These are phyloP conservation scores for Monosiga brevicollis DNA, from an alignment of 78 protist species.

Conservation along the genomic window DNA sequence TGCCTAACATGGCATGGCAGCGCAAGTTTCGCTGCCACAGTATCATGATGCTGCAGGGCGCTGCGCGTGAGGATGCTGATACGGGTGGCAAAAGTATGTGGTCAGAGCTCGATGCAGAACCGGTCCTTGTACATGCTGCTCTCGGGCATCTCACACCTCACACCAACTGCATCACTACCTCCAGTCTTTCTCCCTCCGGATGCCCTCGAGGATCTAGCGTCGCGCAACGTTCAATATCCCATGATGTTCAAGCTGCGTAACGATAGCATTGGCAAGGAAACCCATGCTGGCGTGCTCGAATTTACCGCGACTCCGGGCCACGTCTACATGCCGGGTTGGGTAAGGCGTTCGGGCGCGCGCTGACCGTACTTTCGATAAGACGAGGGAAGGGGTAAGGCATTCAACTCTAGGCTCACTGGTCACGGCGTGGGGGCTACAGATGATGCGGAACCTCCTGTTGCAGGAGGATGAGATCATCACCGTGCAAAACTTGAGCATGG, in stretches of 20 bases:
- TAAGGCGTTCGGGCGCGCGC: not conserved
- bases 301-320: constrained; percentile 71
- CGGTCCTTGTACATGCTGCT: too few relatives aligned
- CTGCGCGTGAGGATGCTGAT: not conserved
- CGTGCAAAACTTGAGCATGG: constrained; percentile 35
- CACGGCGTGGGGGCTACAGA: constrained; percentile 12
- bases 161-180: too few relatives aligned
- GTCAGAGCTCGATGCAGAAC: too few relatives aligned
- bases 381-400: not conserved
- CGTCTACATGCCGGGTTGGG: constrained; percentile 63
- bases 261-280: not conserved
- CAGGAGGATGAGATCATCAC: constrained; percentile 30
- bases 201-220: constrained; percentile 9
- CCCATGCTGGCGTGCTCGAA: constrained; percentile 73
- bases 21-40: too few relatives aligned
- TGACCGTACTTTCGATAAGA: not conserved
- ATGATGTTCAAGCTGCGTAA: constrained; percentile 7
- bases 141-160: too few relatives aligned
- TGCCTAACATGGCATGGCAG: too few relatives aligned
- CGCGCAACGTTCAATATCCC: constrained; percentile 3
- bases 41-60: not conserved
- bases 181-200: constrained; percentile 20
- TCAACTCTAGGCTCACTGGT: not conserved
- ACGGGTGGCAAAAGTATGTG: not conserved
- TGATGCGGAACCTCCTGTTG: constrained; percentile 53